phyloP scores from a whole-genome alignment of 2,329 filamentous ascomycete species.

The Verruconis gallopava region DNA sequence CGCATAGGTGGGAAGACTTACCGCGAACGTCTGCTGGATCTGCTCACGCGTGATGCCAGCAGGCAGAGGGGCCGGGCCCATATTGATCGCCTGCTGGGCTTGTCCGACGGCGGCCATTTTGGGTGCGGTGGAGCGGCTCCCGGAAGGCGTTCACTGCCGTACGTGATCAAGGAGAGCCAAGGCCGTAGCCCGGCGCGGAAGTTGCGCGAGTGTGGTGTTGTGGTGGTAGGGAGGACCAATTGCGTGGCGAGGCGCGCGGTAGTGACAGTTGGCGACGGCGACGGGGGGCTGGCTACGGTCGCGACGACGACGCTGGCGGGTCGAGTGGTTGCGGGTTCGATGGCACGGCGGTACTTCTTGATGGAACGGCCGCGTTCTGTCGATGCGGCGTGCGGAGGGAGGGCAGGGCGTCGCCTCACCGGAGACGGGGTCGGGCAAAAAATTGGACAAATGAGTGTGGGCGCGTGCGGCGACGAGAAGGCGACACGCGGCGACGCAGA shows the following conservation, averaged over 20 bases:
- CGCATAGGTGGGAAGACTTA: slow-evolving; percentile 32
- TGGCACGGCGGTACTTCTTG: neutral
- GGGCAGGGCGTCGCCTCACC: neutral
- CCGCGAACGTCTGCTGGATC: slow-evolving; percentile 59
- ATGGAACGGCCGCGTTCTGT: neutral
- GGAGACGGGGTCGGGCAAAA: neutral
- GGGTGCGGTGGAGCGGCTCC: neutral
- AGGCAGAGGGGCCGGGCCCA: slow-evolving; percentile 1
- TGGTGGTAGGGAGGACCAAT: too few species aligned
- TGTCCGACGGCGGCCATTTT: slow-evolving; percentile 5
- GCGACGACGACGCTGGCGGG: neutral
- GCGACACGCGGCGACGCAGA: neutral
- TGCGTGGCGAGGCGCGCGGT: neutral
- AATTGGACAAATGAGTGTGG: neutral
- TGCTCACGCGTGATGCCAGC: slow-evolving; percentile 61
- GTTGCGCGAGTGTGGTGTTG: too few species aligned
- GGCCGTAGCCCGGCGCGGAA: slow-evolving; percentile 7
- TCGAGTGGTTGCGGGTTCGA: neutral
- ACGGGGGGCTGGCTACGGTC: neutral
- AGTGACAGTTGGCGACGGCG: neutral
- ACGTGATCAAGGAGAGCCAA: neutral
- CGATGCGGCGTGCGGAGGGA: neutral
- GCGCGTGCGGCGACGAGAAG: neutral
- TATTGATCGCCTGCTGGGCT: neutral
- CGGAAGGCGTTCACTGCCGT: neutral